Conservation (phyloP, 805 yeast genomes). For the Starmerella ratchasimensis region DNA sequence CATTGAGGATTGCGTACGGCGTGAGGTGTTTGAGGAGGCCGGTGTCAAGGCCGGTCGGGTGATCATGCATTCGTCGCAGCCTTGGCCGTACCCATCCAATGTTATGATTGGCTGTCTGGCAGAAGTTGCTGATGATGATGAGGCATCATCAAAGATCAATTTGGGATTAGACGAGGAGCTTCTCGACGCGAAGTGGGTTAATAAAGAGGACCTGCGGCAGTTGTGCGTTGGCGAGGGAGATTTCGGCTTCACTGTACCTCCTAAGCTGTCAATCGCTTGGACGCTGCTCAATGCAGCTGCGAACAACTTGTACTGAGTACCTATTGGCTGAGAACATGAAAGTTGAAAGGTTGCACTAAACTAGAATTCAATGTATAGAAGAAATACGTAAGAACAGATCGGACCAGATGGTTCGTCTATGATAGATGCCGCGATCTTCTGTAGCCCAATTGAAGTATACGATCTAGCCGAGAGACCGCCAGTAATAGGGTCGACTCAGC, state of each 20-base stretch:
- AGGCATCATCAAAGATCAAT: slow-evolving; percentile 32
- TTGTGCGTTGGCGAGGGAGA: slow-evolving; percentile 23
- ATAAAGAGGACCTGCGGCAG: slow-evolving; percentile 36
- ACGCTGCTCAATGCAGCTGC: slow-evolving; percentile 22
- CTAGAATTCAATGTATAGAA: too few relatives aligned
- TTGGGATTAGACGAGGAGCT: slow-evolving; percentile 78
- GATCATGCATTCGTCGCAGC: slow-evolving; percentile 60
- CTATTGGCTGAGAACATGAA: too few relatives aligned
- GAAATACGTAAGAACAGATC: too few relatives aligned
- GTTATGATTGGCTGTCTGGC: slow-evolving; percentile 88
- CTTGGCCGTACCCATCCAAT: slow-evolving; percentile 96
- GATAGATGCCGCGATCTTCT: too few relatives aligned
- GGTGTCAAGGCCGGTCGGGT: slow-evolving; percentile 57
- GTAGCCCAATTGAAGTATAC: too few relatives aligned
- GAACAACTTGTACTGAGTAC: background rate
- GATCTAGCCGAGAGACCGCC: too few relatives aligned
- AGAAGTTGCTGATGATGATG: slow-evolving; percentile 49
- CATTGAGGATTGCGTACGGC: slow-evolving; percentile 68
- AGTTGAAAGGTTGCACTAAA: too few relatives aligned
- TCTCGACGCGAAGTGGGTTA: slow-evolving; percentile 77
- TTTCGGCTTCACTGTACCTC: slow-evolving; percentile 23
- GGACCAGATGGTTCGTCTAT: too few relatives aligned
- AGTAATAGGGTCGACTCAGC: too few relatives aligned
- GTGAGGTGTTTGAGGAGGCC: slow-evolving; percentile 94
- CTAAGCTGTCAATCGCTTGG: slow-evolving; percentile 27